Evolutionary conservation across 2,329 filamentous ascomycete species (phyloP), one percentile per base, ranked within the genome.

Genomic region (Aspergillus sp.): DNA sequence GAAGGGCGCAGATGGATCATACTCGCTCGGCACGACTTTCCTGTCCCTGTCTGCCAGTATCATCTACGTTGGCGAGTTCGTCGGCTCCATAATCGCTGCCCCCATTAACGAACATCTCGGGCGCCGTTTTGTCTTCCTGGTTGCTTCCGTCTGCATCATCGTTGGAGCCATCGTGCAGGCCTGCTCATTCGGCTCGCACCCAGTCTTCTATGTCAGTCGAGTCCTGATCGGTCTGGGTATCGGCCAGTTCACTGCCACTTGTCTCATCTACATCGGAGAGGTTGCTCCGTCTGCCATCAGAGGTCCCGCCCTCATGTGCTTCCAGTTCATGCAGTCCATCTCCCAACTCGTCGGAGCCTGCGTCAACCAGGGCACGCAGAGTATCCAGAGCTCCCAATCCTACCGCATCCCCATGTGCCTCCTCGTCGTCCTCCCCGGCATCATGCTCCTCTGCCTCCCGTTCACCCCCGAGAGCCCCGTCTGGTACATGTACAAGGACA

Each of bases 31-130:
- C n/a, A 67, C 66, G 5, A 56, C 54, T 17, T 70, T 70, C 52
- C 64, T 67, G 20, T 72, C 74, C 6, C 56, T 76, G 13, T 73
- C 73, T 3, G 68, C 74, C 7, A 75, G 72, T 11, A 70, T 71
- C 47, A 76, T 77, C 62, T 73, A 76, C 57, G 70, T 77, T 13
- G 75, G 74, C n/a, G 75, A 77, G 49, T 63, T 75, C 0, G 49
- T 74, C 30, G 74, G 75, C 37, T 69, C 74, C 5, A 59, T 76
- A 4, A 37, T 63, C 5, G 65, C 74, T 11, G 73, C 73, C 2
- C 73, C 72, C 6, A 70, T 75, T 58, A 77, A 76, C 59, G 74
- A 76, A 47, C 51, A 58, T 33, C 70, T 66, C 56, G 75, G 75
- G 20, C 69, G 74, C 17, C 73, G 72, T 50, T 60, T 64, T 2